phyloP scores from a whole-genome alignment of 2,329 filamentous ascomycete species.

The Colletotrichum abscissum region DNA sequence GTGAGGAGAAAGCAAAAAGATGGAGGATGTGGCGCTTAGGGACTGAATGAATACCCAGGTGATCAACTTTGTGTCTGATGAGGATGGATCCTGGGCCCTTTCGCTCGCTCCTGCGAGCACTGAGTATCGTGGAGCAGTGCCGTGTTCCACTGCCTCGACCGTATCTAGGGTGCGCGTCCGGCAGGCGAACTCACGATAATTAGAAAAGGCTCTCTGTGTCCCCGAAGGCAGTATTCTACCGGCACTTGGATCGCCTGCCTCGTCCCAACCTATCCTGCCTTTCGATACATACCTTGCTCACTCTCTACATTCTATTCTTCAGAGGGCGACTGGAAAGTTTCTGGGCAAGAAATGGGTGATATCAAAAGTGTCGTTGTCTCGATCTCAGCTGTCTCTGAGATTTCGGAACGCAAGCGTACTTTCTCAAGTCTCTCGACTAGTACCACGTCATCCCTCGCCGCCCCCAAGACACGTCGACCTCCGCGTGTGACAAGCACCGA shows the following conservation, averaged over 20 bases:
- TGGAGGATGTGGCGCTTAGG: too few relatives aligned
- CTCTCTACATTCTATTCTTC: too few relatives aligned
- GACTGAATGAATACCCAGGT: too few relatives aligned
- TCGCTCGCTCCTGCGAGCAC: too few relatives aligned
- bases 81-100: too few relatives aligned
- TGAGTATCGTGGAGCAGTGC: too few relatives aligned
- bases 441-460: neutral
- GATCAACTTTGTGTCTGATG: too few relatives aligned
- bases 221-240: neutral
- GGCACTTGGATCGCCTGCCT: neutral
- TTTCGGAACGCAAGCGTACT: neutral
- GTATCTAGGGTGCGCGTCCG: too few relatives aligned
- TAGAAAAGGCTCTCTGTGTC: conserved; percentile 3
- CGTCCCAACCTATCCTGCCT: too few relatives aligned
- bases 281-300: too few relatives aligned
- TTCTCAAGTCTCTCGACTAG: neutral
- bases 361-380: neutral
- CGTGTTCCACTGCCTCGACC: neutral
- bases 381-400: neutral
- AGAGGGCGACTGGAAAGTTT: too few relatives aligned
- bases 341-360: conserved; percentile 2
- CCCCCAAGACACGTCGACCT: neutral
- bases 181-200: neutral
- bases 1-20: too few relatives aligned
- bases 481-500: neutral